These are phyloP conservation scores for Pestalotiopsis sp. DNA, from an alignment of 2,329 filamentous ascomycete genomes.

Conservation along the genomic window DNA sequence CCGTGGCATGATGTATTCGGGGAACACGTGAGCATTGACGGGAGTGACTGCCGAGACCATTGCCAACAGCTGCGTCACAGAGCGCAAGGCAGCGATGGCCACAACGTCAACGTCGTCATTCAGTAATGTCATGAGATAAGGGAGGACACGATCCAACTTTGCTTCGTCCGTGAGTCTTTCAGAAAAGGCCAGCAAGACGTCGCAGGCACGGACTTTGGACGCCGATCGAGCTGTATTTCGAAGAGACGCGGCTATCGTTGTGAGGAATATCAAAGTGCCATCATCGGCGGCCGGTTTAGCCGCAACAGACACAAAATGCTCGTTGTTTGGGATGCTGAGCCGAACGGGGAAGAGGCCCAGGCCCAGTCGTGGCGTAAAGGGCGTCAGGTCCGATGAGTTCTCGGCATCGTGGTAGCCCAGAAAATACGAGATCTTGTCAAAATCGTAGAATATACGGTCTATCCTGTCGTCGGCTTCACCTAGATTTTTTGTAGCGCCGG, in stretches of 20 bases:
- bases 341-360: slow-evolving; percentile 76
- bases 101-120: slow-evolving; percentile 84
- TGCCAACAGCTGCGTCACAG: slow-evolving; percentile 84
- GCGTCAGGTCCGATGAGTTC: slow-evolving; percentile 27
- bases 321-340: slow-evolving; percentile 84
- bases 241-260: slow-evolving; percentile 84
- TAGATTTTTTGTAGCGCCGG: slow-evolving; percentile 70
- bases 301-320: slow-evolving; percentile 66
- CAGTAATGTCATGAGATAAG: slow-evolving; percentile 83
- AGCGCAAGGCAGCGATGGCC: slow-evolving; percentile 80
- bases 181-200: slow-evolving; percentile 87
- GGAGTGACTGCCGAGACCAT: slow-evolving; percentile 87
- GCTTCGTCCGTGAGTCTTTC: slow-evolving; percentile 93
- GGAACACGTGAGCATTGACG: slow-evolving; percentile 70
- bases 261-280: slow-evolving; percentile 89
- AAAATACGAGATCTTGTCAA: slow-evolving; percentile 97
- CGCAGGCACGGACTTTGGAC: slow-evolving; percentile 86
- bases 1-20: slow-evolving; percentile 68
- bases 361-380: slow-evolving; percentile 50
- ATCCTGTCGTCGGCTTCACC: slow-evolving; percentile 93
- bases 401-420: slow-evolving; percentile 70
- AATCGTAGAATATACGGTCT: slow-evolving; percentile 89
- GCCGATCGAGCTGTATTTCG: slow-evolving; percentile 86
- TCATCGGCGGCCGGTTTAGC: slow-evolving; percentile 73
- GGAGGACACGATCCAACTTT: slow-evolving; percentile 89